Evolutionary conservation across 1,139 yeast species (phyloP).

Genomic region (Yamadazyma buinensis): DNA sequence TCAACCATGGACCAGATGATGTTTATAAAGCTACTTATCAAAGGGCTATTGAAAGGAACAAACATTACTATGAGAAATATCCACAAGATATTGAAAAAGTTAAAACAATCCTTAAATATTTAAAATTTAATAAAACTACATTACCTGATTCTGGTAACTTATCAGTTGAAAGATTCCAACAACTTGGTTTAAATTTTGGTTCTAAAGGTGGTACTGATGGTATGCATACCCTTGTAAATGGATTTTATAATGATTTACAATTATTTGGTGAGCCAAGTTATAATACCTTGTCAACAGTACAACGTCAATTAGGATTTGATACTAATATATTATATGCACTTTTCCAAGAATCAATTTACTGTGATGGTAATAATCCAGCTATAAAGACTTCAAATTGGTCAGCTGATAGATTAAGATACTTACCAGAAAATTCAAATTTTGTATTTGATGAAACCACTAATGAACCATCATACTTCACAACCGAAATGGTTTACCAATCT

Average conservation of each 20-base stretch:
- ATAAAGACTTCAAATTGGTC: slow-evolving; percentile 38
- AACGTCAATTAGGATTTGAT: slow-evolving; percentile 40
- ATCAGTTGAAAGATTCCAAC: slow-evolving; percentile 50
- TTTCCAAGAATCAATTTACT: slow-evolving; percentile 56
- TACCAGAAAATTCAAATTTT: slow-evolving; percentile 23
- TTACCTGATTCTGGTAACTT: slow-evolving; percentile 52
- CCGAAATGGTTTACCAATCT: slow-evolving; percentile 54
- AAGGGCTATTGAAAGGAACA: slow-evolving; percentile 45
- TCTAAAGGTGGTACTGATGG: slow-evolving; percentile 46
- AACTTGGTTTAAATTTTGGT: slow-evolving; percentile 49
- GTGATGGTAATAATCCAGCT: slow-evolving; percentile 30
- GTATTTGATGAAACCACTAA: slow-evolving; percentile 15
- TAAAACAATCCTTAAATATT: slow-evolving; percentile 30
- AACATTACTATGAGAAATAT: slow-evolving; percentile 44
- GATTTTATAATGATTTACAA: slow-evolving; percentile 35
- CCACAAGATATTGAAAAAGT: slow-evolving; percentile 44
- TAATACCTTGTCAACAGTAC: slow-evolving; percentile 27
- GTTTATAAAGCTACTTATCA: slow-evolving; percentile 47
- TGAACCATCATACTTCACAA: slow-evolving; percentile 45
- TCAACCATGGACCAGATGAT: slow-evolving; percentile 36
- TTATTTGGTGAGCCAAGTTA: slow-evolving; percentile 33
- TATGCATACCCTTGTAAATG: slow-evolving; percentile 40
- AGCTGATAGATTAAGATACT: slow-evolving; percentile 39
- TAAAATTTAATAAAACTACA: slow-evolving; percentile 21
- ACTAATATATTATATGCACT: slow-evolving; percentile 52